Conservation (phyloP, 2,329 filamentous ascomycete species). For the Aspergillus jensenii region DNA sequence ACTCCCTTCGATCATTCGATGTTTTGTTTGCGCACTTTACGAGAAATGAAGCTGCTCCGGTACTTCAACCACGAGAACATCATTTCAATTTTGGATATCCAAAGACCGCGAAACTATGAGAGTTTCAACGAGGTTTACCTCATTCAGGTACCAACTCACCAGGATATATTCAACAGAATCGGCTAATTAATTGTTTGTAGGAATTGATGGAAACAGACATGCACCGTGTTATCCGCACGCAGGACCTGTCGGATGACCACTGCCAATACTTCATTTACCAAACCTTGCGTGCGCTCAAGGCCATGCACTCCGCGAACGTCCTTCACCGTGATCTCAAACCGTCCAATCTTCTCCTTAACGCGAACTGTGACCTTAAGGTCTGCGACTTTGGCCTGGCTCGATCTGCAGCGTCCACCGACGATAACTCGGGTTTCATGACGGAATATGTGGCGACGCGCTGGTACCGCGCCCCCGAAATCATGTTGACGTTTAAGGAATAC, state of each 20-base stretch:
- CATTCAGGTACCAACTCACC: constrained; percentile 70
- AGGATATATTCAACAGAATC: neutral
- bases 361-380: constrained; percentile 98
- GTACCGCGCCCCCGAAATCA: constrained; percentile 99
- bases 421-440: constrained; percentile 99
- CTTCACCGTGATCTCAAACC: constrained; percentile 97
- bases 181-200: constrained; percentile 45
- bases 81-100: constrained; percentile 98
- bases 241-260: constrained; percentile 97
- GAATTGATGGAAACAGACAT: constrained; percentile 99
- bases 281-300: constrained; percentile 93
- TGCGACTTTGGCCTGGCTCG: constrained; percentile 97
- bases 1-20: constrained; percentile 98
- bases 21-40: constrained; percentile 94
- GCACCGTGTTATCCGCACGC: constrained; percentile 97
- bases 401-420: constrained; percentile 93
- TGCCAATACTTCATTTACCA: constrained; percentile 99
- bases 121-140: constrained; percentile 97
- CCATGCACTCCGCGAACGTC: constrained; percentile 98
- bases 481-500: constrained; percentile 99
- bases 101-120: constrained; percentile 95
- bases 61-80: constrained; percentile 99
- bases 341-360: constrained; percentile 93
- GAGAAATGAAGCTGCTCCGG: constrained; percentile 97
- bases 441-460: constrained; percentile 99